Evolutionary conservation across 2,329 filamentous ascomycete genomes (phyloP).

Genomic region (Coleophoma eucalyptorum): DNA sequence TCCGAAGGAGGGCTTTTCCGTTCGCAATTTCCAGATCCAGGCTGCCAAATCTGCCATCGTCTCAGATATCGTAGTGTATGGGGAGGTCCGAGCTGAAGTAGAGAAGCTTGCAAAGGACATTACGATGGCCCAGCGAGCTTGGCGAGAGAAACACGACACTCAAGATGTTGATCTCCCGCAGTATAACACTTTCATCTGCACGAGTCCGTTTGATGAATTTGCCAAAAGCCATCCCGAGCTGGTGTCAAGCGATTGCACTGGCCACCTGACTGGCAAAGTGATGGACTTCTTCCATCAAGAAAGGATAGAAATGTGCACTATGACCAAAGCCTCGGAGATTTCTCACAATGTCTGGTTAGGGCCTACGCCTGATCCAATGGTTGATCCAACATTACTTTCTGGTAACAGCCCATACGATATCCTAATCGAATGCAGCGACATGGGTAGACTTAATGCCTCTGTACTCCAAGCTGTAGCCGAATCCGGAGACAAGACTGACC

Average conservation of each 20-base stretch:
- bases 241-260: slow-evolving; percentile 70
- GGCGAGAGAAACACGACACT: slow-evolving; percentile 62
- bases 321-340: slow-evolving; percentile 89
- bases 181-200: slow-evolving; percentile 82
- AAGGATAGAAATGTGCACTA: slow-evolving; percentile 84
- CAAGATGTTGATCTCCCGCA: slow-evolving; percentile 50
- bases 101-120: slow-evolving; percentile 65
- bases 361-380: slow-evolving; percentile 69
- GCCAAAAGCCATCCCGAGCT: slow-evolving; percentile 67
- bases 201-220: slow-evolving; percentile 64
- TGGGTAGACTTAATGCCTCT: slow-evolving; percentile 71
- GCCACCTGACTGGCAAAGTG: slow-evolving; percentile 69
- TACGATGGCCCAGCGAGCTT: slow-evolving; percentile 71
- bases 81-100: slow-evolving; percentile 60
- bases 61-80: slow-evolving; percentile 92
- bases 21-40: slow-evolving; percentile 97
- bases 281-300: slow-evolving; percentile 91
- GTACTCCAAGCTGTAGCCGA: slow-evolving; percentile 61
- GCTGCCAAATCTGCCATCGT: slow-evolving; percentile 80
- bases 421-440: slow-evolving; percentile 83
- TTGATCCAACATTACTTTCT: slow-evolving; percentile 32
- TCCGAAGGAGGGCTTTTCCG: slow-evolving; percentile 86
- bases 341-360: slow-evolving; percentile 87
- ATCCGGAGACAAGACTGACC: slow-evolving; percentile 36
- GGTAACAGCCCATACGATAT: slow-evolving; percentile 70